A percentile compares a stretch with the other conserved stretches of the same genome.
Evolutionary conservation across 2,329 filamentous ascomycete genomes (phyloP).

Genomic region (Coniochaeta sp.): DNA sequence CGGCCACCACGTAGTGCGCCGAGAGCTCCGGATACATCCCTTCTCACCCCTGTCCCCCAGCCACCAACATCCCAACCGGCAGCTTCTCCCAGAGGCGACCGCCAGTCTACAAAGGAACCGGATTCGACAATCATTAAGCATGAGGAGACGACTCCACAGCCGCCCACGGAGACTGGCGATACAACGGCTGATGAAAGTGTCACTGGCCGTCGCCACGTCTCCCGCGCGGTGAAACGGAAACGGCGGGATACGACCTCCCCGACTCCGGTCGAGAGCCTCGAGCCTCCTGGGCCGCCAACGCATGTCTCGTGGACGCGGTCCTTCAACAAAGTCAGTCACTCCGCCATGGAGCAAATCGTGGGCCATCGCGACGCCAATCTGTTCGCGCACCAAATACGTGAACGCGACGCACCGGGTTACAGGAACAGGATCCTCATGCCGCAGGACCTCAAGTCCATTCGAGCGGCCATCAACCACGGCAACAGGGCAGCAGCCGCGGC

Average conservation of each 20-base stretch:
- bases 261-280: slow-evolving; percentile 18
- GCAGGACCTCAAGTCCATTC: slow-evolving; percentile 71
- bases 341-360: slow-evolving; percentile 68
- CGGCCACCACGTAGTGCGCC: slow-evolving; percentile 28
- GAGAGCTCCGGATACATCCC: slow-evolving; percentile 19
- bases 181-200: slow-evolving; percentile 47
- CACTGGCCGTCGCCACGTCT: slow-evolving; percentile 27
- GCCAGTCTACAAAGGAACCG: slow-evolving; percentile 27
- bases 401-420: slow-evolving; percentile 70
- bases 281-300: slow-evolving; percentile 45
- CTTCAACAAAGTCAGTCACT: slow-evolving; percentile 64
- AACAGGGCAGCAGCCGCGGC: slow-evolving; percentile 55
- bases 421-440: slow-evolving; percentile 65
- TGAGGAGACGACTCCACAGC: slow-evolving; percentile 48
- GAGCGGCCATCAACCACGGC: slow-evolving; percentile 66
- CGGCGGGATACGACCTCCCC: slow-evolving; percentile 42
- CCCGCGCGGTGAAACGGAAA: slow-evolving; percentile 44
- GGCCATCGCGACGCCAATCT: slow-evolving; percentile 73
- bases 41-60: slow-evolving; percentile 5
- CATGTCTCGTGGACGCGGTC: slow-evolving; percentile 70
- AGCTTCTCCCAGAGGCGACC: background rate
- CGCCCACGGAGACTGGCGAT: slow-evolving; percentile 47
- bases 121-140: slow-evolving; percentile 45
- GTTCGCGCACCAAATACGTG: slow-evolving; percentile 68
- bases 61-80: slow-evolving; percentile 5